Percentiles rank a stretch among this genome's conserved stretches.
These are phyloP conservation scores for Sarocladium kiliense DNA, from an alignment of 2,329 filamentous ascomycete genomes.

Conservation along the genomic window DNA sequence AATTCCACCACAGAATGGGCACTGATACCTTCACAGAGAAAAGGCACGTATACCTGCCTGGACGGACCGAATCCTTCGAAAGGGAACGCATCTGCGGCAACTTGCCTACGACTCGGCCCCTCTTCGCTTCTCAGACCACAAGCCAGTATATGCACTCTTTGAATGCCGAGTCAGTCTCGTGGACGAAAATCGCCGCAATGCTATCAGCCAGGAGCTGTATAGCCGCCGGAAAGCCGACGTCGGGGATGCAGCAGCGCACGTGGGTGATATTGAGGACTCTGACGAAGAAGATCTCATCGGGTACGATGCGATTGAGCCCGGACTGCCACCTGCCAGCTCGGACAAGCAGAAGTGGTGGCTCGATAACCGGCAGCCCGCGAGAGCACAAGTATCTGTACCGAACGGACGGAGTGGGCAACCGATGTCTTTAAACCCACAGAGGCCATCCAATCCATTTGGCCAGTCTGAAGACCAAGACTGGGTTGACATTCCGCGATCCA, in stretches of 20 bases:
- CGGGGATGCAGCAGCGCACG: conserved; percentile 54
- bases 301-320: conserved; percentile 78
- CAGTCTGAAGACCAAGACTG: conserved; percentile 75
- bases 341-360: conserved; percentile 68
- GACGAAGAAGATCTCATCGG: conserved; percentile 78
- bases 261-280: conserved; percentile 47
- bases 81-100: conserved; percentile 78
- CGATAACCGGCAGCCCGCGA: conserved; percentile 67
- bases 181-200: conserved; percentile 67
- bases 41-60: conserved; percentile 94
- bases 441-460: conserved; percentile 77
- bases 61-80: conserved; percentile 90
- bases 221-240: conserved; percentile 61
- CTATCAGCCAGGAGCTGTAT: conserved; percentile 72
- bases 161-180: conserved; percentile 77
- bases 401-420: conserved; percentile 42
- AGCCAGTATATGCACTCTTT: conserved; percentile 90
- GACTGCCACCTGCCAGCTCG: conserved; percentile 62
- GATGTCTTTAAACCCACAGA: conserved; percentile 64
- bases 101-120: conserved; percentile 77
- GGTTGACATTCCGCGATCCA: conserved; percentile 59
- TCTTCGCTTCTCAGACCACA: conserved; percentile 86
- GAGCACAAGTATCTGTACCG: conserved; percentile 66
- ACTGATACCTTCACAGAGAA: conserved; percentile 45
- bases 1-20: neutral